Base-by-base conservation (phyloP, 2,329 filamentous ascomycete genomes). In the Fusarium nanum region DNA sequence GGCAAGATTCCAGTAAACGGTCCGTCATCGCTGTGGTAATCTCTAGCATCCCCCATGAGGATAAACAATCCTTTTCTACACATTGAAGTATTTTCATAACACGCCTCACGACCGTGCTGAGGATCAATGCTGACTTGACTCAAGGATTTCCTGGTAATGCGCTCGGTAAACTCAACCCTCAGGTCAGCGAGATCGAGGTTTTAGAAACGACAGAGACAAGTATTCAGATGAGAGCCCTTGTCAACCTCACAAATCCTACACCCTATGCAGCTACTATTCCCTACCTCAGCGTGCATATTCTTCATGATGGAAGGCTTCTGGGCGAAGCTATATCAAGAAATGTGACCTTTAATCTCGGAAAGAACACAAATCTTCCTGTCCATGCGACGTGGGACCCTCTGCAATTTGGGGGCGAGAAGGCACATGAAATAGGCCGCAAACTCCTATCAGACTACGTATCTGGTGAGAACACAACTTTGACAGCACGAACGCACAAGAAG, bases 171-270 rank as follows among this genome's bases (percentile, higher is more conserved):
- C 81, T 86, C 66, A 83, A 78, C 64, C 92, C 93, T 18, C 87
- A 89, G 73, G 83, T 97, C 61, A 89, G 89, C 59, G 89, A 91
- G 65, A 81, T 98, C 37, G 86, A 87, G 69, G 88, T 98, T 60
- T 77, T 92, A 42, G 88, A 92, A 59, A 97, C 94, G 0, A 91
- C 91, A 2, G 82, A 86, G 37, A 88, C 89, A 5, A 92, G 92
- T 6, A 84, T 98, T 48, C 88, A 87, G 22, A 81, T 98, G 37
- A 85, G 89, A 75, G 92, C 92, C 16, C 81, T 84, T 41, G 85
- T 97, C 75, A 97, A 96, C 76, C 86, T 97, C 64, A 97, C 93
- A 6, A 99, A 99, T 76, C 94, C 95, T 2, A 97, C 94, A 1
- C 87, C 90, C 6, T 98, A 98, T 78, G 90, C 92, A 7, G 94